Conservation (phyloP, 352 stramenopile species). For the Albugo laibachii region DNA sequence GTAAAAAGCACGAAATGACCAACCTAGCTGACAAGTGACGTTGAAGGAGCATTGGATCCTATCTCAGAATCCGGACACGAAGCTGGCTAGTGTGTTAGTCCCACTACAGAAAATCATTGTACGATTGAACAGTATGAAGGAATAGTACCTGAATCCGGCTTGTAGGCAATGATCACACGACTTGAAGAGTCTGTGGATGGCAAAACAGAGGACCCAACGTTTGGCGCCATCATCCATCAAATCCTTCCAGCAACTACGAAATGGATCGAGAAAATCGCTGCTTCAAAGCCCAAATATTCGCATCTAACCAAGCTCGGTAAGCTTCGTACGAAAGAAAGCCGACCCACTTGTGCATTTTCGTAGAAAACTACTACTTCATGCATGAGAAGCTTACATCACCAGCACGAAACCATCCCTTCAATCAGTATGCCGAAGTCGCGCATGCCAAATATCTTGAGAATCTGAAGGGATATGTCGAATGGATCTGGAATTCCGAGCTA, state of each 20-base stretch:
- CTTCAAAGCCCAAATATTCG: constrained; percentile 45
- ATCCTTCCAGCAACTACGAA: constrained; percentile 35
- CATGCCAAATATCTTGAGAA: constrained; percentile 21
- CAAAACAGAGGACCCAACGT: constrained; percentile 29
- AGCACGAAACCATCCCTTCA: constrained; percentile 18
- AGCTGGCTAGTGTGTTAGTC: constrained; percentile 42
- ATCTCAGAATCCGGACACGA: constrained; percentile 35
- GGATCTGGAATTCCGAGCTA: constrained; percentile 50
- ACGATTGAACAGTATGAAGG: not conserved
- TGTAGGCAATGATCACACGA: constrained; percentile 26
- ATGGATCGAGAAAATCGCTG: constrained; percentile 48
- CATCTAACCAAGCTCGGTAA: constrained; percentile 32
- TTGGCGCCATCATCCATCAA: constrained; percentile 42
- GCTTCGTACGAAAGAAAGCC: not conserved
- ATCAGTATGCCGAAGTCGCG: constrained; percentile 25
- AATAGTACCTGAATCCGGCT: not conserved
- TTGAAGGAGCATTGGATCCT: constrained; percentile 44
- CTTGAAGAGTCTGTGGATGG: constrained; percentile 40
- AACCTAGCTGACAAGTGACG: not conserved
- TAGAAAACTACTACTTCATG: constrained; percentile 56
- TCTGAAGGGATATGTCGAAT: constrained; percentile 25
- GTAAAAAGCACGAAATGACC: not conserved
- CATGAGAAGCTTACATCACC: constrained; percentile 20
- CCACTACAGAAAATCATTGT: constrained; percentile 49
- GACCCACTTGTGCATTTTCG: not conserved